phyloP scores from a whole-genome alignment of 495 filamentous ascomycete genomes.

The Podospora pseudopauciseta region DNA sequence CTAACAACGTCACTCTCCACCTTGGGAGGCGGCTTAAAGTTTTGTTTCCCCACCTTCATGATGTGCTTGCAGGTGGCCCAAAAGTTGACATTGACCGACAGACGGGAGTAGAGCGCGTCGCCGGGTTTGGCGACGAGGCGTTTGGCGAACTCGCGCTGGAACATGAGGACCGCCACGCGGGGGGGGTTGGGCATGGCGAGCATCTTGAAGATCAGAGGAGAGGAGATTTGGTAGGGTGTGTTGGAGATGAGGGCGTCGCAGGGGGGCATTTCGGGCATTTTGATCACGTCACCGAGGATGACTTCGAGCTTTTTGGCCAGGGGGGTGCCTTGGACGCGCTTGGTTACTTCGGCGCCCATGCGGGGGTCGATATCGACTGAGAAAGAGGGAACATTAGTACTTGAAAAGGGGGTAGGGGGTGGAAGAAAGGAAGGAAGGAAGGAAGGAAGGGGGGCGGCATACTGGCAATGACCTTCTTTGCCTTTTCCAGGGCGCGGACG shows the following conservation, averaged over 20 bases:
- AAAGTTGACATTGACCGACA: slow-evolving; percentile 91
- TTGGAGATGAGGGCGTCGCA: slow-evolving; percentile 93
- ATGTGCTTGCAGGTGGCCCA: slow-evolving; percentile 85
- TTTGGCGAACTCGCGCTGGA: slow-evolving; percentile 38
- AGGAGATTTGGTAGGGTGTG: slow-evolving; percentile 92
- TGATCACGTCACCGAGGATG: slow-evolving; percentile 89
- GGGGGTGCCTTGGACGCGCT: slow-evolving; percentile 84
- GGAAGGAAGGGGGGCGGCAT: slow-evolving; percentile 5
- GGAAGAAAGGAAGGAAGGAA: neutral
- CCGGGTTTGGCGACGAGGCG: slow-evolving; percentile 32
- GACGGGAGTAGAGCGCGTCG: slow-evolving; percentile 79
- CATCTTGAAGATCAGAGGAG: slow-evolving; percentile 88
- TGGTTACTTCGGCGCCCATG: slow-evolving; percentile 95
- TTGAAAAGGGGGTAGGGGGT: too few species aligned
- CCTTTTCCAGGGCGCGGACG: slow-evolving; percentile 79
- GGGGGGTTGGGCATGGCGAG: slow-evolving; percentile 69
- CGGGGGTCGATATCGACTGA: slow-evolving; percentile 85
- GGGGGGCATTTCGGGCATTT: slow-evolving; percentile 69
- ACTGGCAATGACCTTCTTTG: slow-evolving; percentile 75
- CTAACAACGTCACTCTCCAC: slow-evolving; percentile 67
- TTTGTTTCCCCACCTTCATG: slow-evolving; percentile 88
- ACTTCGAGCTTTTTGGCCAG: slow-evolving; percentile 77
- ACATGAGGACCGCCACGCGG: slow-evolving; percentile 79
- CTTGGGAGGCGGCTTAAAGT: slow-evolving; percentile 89
- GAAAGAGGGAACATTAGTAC: slow-evolving; percentile 9